A percentile compares a stretch with the other conserved stretches of the same genome.
Conservation (phyloP, 169 alveolate species). For the Plasmodium fragile region DNA sequence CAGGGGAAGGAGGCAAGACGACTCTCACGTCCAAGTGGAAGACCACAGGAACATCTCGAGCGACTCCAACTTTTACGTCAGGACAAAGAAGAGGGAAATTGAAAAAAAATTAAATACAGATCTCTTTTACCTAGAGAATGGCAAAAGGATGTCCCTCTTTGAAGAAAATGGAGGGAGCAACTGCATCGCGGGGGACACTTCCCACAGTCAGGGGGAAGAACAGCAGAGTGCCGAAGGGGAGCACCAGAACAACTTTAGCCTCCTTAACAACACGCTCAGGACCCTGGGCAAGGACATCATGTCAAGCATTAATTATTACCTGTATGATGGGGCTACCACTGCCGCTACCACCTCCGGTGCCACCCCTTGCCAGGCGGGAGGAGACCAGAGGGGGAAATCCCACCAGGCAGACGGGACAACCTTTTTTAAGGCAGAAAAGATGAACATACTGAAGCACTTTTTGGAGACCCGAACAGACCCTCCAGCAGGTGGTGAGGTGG, state of each 20-base stretch:
- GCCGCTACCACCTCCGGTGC: background rate
- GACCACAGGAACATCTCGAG: background rate
- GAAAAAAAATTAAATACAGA: constrained; percentile 6
- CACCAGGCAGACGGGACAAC: background rate
- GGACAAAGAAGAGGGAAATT: constrained; percentile 15
- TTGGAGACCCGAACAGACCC: background rate
- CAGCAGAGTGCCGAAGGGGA: background rate
- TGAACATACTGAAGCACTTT: constrained; percentile 12
- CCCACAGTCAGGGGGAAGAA: background rate
- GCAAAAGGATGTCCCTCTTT: background rate
- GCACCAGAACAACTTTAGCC: background rate
- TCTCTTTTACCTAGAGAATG: constrained; percentile 10
- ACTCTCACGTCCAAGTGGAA: background rate
- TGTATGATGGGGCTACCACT: background rate
- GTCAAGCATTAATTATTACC: constrained; percentile 31
- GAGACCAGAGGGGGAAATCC: background rate
- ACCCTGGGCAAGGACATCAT: constrained; percentile 35
- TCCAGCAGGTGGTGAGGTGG: background rate
- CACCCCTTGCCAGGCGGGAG: background rate
- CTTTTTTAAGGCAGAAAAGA: background rate
- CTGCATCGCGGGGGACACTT: background rate
- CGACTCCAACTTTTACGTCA: constrained; percentile 37
- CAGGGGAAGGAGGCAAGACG: background rate
- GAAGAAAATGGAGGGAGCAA: background rate
- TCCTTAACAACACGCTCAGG: constrained; percentile 13